Base-by-base conservation (phyloP, 768 basidiomycete genomes). In the Russula griseocarnosa region DNA sequence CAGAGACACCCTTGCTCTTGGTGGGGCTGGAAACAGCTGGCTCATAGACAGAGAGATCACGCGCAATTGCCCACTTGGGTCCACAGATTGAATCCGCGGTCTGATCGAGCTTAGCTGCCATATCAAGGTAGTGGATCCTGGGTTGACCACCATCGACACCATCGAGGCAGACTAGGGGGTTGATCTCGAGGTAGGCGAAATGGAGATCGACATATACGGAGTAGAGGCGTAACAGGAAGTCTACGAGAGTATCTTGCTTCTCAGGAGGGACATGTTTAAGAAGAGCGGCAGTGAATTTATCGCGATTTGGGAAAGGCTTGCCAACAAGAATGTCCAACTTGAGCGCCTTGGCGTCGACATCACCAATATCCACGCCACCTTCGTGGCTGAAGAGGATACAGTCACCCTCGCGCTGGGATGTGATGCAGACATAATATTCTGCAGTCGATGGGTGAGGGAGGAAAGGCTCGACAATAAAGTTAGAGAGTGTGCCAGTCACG, bases 71-170 rank as follows among this genome's bases (percentile, higher is more conserved):
- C 97, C 96, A 99, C 79, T 97, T 99, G 71, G 93, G 93, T 24
- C 97, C 96, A 72, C 93, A 96, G 72, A 98, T 91, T 73, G 87
- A 94, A 78, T 99, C 96, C 50, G 97, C 97, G 9, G 97, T 98
- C 79, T 98, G 97, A 74, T 99, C 97, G 68, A 99, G 89, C 81
- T 98, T 99, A 71, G 96, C 97, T 47, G 97, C 97, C 96, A 99
- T 98, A 76, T 99, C 96, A 67, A 99, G 88, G 80, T 94, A 98
- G 78, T 90, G 88, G 71, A 98, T 93, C 67, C 84, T 85, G 47
- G 88, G 86, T 67, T 86, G 79, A 64, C 83, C 85, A 70, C 82
- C 82, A 69, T 81, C 78, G 67, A 83, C 86, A 62, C 82, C 86
- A 74, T 97, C 94, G 71, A 98, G 86, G 73, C 92, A 90, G 72